A percentile compares a stretch with the other conserved stretches of the same genome.
phyloP scores from a whole-genome alignment of 495 filamentous ascomycete genomes.

The Penicillium chermesinum region DNA sequence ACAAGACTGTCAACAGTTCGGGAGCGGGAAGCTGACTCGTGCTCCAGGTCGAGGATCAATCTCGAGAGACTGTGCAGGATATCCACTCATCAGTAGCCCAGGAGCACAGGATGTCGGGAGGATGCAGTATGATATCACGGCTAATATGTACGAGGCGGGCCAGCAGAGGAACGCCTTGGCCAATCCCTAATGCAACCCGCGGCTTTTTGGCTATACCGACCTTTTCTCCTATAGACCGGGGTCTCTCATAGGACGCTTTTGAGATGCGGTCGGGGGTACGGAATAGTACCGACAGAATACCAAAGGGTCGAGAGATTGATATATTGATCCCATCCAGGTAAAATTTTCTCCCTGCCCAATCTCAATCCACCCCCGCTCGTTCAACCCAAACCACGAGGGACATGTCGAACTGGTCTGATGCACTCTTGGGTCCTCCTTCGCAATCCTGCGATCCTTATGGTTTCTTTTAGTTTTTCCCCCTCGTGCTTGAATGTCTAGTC shows the following conservation, averaged over 20 bases:
- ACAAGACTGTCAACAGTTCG: constrained; percentile 16
- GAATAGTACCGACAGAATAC: background rate
- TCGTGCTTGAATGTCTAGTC: constrained; percentile 12
- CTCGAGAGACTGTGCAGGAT: no score
- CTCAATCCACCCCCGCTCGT: constrained; percentile 16
- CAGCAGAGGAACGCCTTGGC: background rate
- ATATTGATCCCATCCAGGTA: background rate
- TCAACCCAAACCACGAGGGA: constrained; percentile 23
- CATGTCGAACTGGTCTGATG: constrained; percentile 16
- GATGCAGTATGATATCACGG: no score
- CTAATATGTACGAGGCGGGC: background rate
- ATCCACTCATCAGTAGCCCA: no score
- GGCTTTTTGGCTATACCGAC: background rate
- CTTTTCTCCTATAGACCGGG: constrained; percentile 6
- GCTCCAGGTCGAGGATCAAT: constrained; percentile 7
- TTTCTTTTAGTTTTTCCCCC: no score
- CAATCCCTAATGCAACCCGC: background rate
- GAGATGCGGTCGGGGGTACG: constrained; percentile 9
- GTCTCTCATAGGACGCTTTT: constrained; percentile 1
- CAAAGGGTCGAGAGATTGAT: background rate
- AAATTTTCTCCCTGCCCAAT: no score
- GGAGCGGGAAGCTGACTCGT: constrained; percentile 7
- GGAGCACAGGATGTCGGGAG: no score
- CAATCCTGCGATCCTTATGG: background rate
- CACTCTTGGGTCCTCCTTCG: background rate